Evolutionary conservation across 2,329 filamentous ascomycete genomes (phyloP).

Genomic region (Colletotrichum eremochloae): DNA sequence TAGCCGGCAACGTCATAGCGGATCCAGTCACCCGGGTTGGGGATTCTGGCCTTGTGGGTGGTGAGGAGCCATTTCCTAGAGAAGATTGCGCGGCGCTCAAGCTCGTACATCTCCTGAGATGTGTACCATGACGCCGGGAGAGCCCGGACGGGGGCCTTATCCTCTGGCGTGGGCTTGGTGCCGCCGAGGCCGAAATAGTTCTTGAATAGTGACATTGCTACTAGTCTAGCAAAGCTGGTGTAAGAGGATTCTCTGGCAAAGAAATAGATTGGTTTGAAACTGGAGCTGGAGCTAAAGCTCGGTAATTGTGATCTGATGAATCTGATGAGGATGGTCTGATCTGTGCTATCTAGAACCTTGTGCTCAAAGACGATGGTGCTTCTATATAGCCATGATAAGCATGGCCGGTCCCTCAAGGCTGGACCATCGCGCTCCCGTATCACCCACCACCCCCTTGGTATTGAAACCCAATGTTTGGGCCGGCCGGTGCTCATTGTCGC

Average conservation of each 20-base stretch:
- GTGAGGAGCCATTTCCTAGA: slow-evolving; percentile 69
- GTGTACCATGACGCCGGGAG: slow-evolving; percentile 66
- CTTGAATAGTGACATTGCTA: slow-evolving; percentile 45
- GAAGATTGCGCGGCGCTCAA: slow-evolving; percentile 69
- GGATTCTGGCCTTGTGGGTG: slow-evolving; percentile 65
- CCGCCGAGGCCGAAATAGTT: slow-evolving; percentile 54
- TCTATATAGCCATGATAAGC: slow-evolving; percentile 41
- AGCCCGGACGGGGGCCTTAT: slow-evolving; percentile 51
- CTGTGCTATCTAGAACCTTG: slow-evolving; percentile 7
- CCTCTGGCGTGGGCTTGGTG: slow-evolving; percentile 43
- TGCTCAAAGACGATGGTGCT: slow-evolving; percentile 29
- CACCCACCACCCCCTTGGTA: background rate
- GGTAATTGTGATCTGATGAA: slow-evolving; percentile 7
- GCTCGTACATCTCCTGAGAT: slow-evolving; percentile 66
- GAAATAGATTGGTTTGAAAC: background rate
- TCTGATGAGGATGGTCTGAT: slow-evolving; percentile 3
- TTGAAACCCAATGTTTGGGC: slow-evolving; percentile 17
- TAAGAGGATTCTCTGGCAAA: background rate
- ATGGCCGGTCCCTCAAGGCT: slow-evolving; percentile 17
- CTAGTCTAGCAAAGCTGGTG: background rate
- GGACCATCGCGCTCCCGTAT: slow-evolving; percentile 15
- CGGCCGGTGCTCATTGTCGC: slow-evolving; percentile 17
- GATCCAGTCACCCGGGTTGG: slow-evolving; percentile 68
- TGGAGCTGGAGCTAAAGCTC: slow-evolving; percentile 6
- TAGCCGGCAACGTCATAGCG: slow-evolving; percentile 68